Evolutionary conservation across 2,329 filamentous ascomycete genomes (phyloP).

Genomic region (Alternaria angustiovoidea): DNA sequence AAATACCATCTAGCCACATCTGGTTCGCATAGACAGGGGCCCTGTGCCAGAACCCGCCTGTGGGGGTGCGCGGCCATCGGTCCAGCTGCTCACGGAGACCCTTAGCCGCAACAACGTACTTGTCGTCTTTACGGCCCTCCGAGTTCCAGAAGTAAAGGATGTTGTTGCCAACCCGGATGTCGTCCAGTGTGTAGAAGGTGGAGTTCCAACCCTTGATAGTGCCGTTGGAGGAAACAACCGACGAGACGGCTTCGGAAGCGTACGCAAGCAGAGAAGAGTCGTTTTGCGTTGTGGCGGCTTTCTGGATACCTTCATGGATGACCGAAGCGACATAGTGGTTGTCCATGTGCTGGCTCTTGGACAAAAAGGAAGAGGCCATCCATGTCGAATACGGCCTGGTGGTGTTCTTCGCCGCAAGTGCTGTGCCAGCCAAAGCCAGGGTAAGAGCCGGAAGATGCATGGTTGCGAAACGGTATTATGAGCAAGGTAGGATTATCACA

Average conservation of each 20-base stretch:
- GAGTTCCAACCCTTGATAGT: constrained; percentile 58
- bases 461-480: constrained; percentile 20
- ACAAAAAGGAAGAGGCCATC: constrained; percentile 61
- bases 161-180: constrained; percentile 63
- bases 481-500: constrained; percentile 10
- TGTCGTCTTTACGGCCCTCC: constrained; percentile 50
- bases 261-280: constrained; percentile 57
- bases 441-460: constrained; percentile 39
- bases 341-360: constrained; percentile 50
- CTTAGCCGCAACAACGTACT: constrained; percentile 60
- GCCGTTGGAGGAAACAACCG: constrained; percentile 58
- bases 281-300: constrained; percentile 54
- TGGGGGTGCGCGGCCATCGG: constrained; percentile 59
- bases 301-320: constrained; percentile 59
- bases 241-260: constrained; percentile 58
- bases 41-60: constrained; percentile 65
- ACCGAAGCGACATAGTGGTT: constrained; percentile 57
- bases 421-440: constrained; percentile 32
- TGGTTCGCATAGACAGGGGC: constrained; percentile 59
- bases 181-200: constrained; percentile 57
- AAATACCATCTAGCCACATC: constrained; percentile 66
- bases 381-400: constrained; percentile 46
- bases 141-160: constrained; percentile 60
- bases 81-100: constrained; percentile 58
- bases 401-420: constrained; percentile 32